Evolutionary conservation across 1,284 basidiomycete genomes (phyloP), one percentile per base, ranked within the genome.

Genomic region (Cryptococcus jaspeensis): DNA sequence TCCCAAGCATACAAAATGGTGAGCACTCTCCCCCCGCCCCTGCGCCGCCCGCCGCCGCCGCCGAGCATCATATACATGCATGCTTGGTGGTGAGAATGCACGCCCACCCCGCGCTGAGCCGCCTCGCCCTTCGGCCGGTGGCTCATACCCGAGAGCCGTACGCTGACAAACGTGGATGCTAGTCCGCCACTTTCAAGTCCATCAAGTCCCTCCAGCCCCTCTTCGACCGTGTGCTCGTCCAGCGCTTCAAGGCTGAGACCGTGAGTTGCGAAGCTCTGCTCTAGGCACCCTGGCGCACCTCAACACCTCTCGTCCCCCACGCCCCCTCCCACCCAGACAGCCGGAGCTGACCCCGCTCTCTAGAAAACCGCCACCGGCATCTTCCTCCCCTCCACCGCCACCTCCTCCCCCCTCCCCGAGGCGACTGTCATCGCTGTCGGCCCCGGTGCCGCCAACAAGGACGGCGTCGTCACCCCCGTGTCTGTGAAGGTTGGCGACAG

Each of bases 341-440:
- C 15, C 20, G 13, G 44, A 46, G 44, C 18, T 37, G 23, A 20
- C 40, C 50, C 25, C 32, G 38, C 46, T 39, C 25, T 13, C n/a
- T 66, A 95, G 90, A 95, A 96, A 92, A 97, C 93, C 37, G 88
- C 92, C 15, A 80, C 88, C 35, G 95, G 95, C 50, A 85, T 99
- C 77, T 94, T 95, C 85, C 83, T 99, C 54, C 95, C 95, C 22
- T 87, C 90, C 12, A 90, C 91, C 8, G 85, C 88, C 1, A 92
- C 91, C 46, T 84, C 78, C 62, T 85, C 79, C 63, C 92, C 93
- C 23, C 84, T 98, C 8, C 94, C 95, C 2, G 95, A 98, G 79
- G 95, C 93, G 5, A 95, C 91, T 52, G 95, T 98, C 72, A 90
- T 98, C 75, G 90, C 95, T 41, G 88, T 92, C 55, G 95, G 95